phyloP scores from a whole-genome alignment of 768 basidiomycete genomes.

The Hypholoma sublateritium region DNA sequence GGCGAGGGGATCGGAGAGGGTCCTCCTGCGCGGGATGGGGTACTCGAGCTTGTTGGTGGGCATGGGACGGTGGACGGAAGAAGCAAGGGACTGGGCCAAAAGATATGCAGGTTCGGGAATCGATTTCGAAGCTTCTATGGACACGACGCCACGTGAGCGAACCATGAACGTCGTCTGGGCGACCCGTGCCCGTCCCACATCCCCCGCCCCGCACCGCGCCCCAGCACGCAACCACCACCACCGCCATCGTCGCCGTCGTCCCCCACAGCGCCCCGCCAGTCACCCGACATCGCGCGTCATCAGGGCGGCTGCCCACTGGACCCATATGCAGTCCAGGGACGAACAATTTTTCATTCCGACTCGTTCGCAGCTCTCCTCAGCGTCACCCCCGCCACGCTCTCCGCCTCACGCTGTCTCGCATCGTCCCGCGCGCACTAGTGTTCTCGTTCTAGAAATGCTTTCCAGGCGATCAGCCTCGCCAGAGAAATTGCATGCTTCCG shows the following conservation, averaged over 20 bases:
- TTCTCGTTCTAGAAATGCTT: too few relatives aligned
- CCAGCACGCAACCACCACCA: too few relatives aligned
- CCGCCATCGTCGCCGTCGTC: constrained; percentile 9
- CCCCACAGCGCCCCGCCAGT: constrained; percentile 1
- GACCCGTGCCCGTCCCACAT: constrained; percentile 9
- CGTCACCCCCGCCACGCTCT: too few relatives aligned
- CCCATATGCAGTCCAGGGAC: neutral
- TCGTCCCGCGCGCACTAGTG: too few relatives aligned
- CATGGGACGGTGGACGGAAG: constrained; percentile 34
- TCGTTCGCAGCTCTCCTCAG: too few relatives aligned
- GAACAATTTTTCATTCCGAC: neutral
- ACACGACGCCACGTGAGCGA: constrained; percentile 23
- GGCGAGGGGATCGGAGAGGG: constrained; percentile 69
- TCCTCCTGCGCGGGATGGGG: constrained; percentile 32
- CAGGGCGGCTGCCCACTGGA: neutral
- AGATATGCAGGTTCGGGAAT: constrained; percentile 19
- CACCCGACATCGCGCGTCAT: neutral
- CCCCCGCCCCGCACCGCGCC: too few relatives aligned
- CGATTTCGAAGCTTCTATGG: constrained; percentile 22
- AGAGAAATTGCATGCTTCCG: too few relatives aligned
- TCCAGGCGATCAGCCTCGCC: too few relatives aligned
- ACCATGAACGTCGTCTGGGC: constrained; percentile 12
- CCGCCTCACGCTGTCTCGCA: too few relatives aligned
- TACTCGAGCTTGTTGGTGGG: constrained; percentile 34
- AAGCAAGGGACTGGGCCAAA: constrained; percentile 13